A percentile compares a stretch with the other conserved stretches of the same genome.
These are phyloP conservation scores for Rosa rugosa DNA, from an alignment of 306 rosid genomes.

Conservation along the genomic window DNA sequence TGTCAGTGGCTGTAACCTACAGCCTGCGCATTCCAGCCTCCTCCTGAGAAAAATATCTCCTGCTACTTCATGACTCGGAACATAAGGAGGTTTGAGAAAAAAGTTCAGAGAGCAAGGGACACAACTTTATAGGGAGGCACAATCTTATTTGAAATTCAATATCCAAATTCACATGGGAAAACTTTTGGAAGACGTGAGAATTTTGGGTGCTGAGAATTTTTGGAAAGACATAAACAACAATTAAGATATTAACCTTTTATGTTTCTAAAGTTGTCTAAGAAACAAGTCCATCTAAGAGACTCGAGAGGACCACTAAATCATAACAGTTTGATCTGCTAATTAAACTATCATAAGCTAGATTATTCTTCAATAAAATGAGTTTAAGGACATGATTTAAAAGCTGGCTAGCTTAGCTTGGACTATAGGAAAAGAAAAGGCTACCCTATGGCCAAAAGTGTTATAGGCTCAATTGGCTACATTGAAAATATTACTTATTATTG, in stretches of 20 bases:
- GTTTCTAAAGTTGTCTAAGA: slow-evolving; percentile 8
- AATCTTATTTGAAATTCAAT: slow-evolving; percentile 16
- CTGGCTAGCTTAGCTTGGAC: slow-evolving; percentile 42
- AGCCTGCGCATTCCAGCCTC: too few species aligned
- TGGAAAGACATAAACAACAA: slow-evolving; percentile 16
- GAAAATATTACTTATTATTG: slow-evolving; percentile 12
- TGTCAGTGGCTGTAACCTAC: too few species aligned
- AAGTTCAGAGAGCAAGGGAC: background rate
- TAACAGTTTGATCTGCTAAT: slow-evolving; percentile 70
- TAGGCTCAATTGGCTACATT: slow-evolving; percentile 53
- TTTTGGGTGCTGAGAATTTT: slow-evolving; percentile 26
- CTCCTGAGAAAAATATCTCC: background rate
- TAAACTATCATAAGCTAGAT: slow-evolving; percentile 40
- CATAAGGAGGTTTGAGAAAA: slow-evolving; percentile 12
- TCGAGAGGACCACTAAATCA: slow-evolving; percentile 72
- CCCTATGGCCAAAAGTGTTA: slow-evolving; percentile 46
- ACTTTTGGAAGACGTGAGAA: slow-evolving; percentile 29
- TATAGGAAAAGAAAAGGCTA: slow-evolving; percentile 73
- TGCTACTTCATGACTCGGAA: slow-evolving; percentile 6
- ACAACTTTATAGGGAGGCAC: slow-evolving; percentile 44
- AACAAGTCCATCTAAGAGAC: slow-evolving; percentile 12
- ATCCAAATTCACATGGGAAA: slow-evolving; percentile 24
- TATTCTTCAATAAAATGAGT: slow-evolving; percentile 43
- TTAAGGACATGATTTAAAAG: slow-evolving; percentile 27
- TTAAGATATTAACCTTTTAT: background rate